Percentiles rank a stretch among this genome's conserved stretches.
Evolutionary conservation across 1,284 basidiomycete genomes (phyloP).

Genomic region (Ustilago nuda): DNA sequence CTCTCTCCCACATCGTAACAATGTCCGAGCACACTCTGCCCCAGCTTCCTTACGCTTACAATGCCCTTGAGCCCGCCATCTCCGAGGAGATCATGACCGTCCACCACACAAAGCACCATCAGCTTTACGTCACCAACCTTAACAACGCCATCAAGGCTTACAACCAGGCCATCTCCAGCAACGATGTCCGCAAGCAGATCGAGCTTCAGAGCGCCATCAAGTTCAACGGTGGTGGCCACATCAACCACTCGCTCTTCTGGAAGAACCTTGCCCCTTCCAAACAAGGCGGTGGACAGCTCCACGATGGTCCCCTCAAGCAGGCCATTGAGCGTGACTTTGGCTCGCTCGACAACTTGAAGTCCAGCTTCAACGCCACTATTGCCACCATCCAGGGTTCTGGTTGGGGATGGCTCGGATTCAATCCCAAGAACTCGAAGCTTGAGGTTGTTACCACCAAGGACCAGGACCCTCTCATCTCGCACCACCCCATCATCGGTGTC

Average conservation of each 20-base stretch:
- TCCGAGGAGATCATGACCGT: constrained; percentile 75
- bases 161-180: constrained; percentile 74
- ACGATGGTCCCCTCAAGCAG: constrained; percentile 78
- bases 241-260: constrained; percentile 96
- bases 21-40: constrained; percentile 78
- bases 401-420: constrained; percentile 87
- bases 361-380: constrained; percentile 86
- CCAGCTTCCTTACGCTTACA: constrained; percentile 87
- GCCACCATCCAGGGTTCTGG: constrained; percentile 95
- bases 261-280: constrained; percentile 77
- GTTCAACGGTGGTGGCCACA: constrained; percentile 87
- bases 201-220: constrained; percentile 85
- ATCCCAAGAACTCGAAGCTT: constrained; percentile 74
- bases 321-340: constrained; percentile 88
- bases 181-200: constrained; percentile 83
- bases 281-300: constrained; percentile 74
- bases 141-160: constrained; percentile 85
- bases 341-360: constrained; percentile 80
- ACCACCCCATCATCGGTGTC: constrained; percentile 90
- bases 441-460: constrained; percentile 87
- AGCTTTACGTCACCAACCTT: constrained; percentile 66
- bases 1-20: constrained; percentile 7
- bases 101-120: constrained; percentile 96
- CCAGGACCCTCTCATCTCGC: constrained; percentile 91
- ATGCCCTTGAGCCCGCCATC: constrained; percentile 88